phyloP scores from a whole-genome alignment of 495 filamentous ascomycete species.

The Mytilinidion resinicola region DNA sequence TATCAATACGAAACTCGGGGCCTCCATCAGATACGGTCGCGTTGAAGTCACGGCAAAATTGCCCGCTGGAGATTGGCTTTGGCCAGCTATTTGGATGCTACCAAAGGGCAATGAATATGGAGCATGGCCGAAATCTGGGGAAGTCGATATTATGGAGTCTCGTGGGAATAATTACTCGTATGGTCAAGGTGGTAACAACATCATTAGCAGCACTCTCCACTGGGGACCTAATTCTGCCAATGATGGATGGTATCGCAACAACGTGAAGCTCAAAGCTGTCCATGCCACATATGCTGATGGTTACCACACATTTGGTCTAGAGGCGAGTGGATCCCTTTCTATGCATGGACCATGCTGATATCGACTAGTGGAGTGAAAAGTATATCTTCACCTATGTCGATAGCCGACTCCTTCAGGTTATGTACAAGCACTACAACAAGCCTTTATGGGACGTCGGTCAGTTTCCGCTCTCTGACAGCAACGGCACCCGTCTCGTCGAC shows the following conservation, averaged over 20 bases:
- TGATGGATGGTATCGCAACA: constrained; percentile 72
- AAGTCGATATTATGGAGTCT: constrained; percentile 76
- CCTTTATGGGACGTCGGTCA: constrained; percentile 67
- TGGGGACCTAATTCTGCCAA: constrained; percentile 62
- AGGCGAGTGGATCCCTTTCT: constrained; percentile 31
- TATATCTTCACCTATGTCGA: constrained; percentile 85
- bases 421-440: constrained; percentile 69
- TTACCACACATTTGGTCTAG: constrained; percentile 70
- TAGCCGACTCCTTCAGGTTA: constrained; percentile 67
- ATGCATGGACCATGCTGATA: background rate
- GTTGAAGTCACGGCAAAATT: constrained; percentile 72
- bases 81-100: constrained; percentile 92
- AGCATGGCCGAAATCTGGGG: constrained; percentile 71
- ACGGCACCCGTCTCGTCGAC: constrained; percentile 62
- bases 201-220: constrained; percentile 71
- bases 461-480: constrained; percentile 61
- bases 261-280: constrained; percentile 65
- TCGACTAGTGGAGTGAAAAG: constrained; percentile 63
- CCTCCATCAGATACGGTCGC: constrained; percentile 71
- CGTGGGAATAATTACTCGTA: constrained; percentile 76
- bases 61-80: constrained; percentile 76
- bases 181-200: constrained; percentile 70
- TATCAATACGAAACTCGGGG: constrained; percentile 63
- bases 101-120: constrained; percentile 67
- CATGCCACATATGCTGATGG: constrained; percentile 65